Base-by-base conservation (phyloP, 169 alveolate species). In the Cryptosporidium baileyi region DNA sequence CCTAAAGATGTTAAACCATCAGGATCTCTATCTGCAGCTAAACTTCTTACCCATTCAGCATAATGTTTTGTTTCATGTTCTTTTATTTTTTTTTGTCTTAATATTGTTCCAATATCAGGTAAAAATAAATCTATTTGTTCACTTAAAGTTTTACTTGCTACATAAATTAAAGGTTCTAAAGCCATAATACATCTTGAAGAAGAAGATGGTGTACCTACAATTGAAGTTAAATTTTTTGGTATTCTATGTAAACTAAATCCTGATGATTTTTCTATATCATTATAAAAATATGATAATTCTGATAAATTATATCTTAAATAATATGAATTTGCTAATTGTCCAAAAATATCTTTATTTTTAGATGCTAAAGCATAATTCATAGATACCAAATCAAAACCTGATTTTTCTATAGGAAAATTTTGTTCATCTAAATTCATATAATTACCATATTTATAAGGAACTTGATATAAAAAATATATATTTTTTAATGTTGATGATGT, bases 1-100 rank as follows among this genome's bases (percentile, higher is more conserved):
- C 96, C 96, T 80, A 93, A 54, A 9, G 93, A 93, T n/a, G 95
- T 89, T 59, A 91, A 80, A 8, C 94, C 94, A 36, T 91, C 94
- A 9, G 93, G 62, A 59, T 91, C 93, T 30, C 94, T 93, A 90
- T 88, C 90, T 17, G 60, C 57, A 26, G 94, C 93, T 3, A 91
- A 89, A 26, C 90, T 90, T 74, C 85, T 90, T 13, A 91, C 89
- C 63, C 89, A 91, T 79, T 91, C 94, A 9, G 93, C 93, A 61
- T 91, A 91, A 26, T 85, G 60, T 3, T 62, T 88, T 28, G 93
- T 82, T 7, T 61, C 89, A 44, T 88, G 85, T 28, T 74, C 85
- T 24, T 51, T 51, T 22, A 60, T 34, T 9, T 57, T 74, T 3
- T 38, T 74, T 54, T 34, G 61, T 11, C 85, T 51, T 4, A 74